Evolutionary conservation across 768 basidiomycete species (phyloP), one percentile per base, ranked within the genome.

Genomic region (Ramaria sp.): DNA sequence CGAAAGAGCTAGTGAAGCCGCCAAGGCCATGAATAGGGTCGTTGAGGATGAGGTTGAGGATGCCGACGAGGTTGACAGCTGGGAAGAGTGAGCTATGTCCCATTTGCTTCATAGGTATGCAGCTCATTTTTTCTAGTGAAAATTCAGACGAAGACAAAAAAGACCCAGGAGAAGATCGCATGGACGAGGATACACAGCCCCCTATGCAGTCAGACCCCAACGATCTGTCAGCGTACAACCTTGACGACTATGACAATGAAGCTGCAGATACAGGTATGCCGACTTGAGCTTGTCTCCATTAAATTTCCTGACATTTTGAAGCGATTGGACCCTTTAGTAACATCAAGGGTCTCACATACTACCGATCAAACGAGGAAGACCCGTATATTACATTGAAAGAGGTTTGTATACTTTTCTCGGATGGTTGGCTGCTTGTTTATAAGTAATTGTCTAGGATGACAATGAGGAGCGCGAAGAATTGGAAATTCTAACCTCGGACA

Each of bases 301-400:
- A 25, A 22, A 42, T 51, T 30, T 27, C 2, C n/a, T 42, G 28
- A 20, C 39, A 42, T 1, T 36, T 43, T 56, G 25, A 59, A 87
- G 86, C 71, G 42, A 65, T 70, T 58, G 86, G 93, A 37, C 87
- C 88, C 16, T 99, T 99, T 70, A 91, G 85, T 67, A 94, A 90
- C 62, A 91, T 98, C 68, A 95, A 96, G 65, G 95, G 94, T 16
- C 71, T 99, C 49, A 85, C 86, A 20, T 95, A 88, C 65, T 93
- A 97, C 67, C 80, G 82, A 50, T 82, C 92, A 61, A 92, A 93
- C 63, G 78, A 88, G 52, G 91, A 97, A 34, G 96, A 99, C 68
- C 96, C 96, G 0, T 98, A 94, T 63, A 88, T 99, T 61, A 98
- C 95, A 0, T 69, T 98, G 37, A 94, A 96, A 77, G 89, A 93